These are phyloP conservation scores for Phytophthora citricola DNA, from an alignment of 352 stramenopile species.

Conservation along the genomic window DNA sequence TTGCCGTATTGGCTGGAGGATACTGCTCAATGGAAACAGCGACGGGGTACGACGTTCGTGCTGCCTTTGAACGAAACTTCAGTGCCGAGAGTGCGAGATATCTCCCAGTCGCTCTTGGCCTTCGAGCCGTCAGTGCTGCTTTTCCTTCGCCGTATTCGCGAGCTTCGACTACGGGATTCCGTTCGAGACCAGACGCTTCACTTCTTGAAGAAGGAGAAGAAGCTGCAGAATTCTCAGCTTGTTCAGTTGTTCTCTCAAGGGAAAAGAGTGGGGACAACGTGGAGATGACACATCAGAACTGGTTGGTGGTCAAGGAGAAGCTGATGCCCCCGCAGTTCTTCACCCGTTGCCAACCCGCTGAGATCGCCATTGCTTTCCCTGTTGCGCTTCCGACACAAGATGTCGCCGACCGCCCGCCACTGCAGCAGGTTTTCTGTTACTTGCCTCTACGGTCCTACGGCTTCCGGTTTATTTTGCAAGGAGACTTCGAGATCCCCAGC, in stretches of 20 bases:
- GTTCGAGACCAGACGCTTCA: constrained; percentile 37
- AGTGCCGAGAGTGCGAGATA: constrained; percentile 48
- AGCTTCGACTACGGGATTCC: constrained; percentile 63
- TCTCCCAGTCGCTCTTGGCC: constrained; percentile 65
- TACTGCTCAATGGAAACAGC: constrained; percentile 42
- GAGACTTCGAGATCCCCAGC: constrained; percentile 87
- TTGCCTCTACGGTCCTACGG: constrained; percentile 82
- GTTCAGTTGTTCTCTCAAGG: constrained; percentile 52
- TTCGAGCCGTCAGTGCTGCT: constrained; percentile 85
- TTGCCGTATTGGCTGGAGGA: constrained; percentile 82
- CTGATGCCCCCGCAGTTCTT: constrained; percentile 40
- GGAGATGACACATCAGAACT: constrained; percentile 48
- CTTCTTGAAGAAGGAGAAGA: constrained; percentile 58
- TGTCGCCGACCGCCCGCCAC: constrained; percentile 39
- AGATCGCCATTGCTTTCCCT: constrained; percentile 70
- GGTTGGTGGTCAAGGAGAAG: constrained; percentile 64
- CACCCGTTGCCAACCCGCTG: constrained; percentile 35
- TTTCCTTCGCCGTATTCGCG: constrained; percentile 76
- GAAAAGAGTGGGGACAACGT: constrained; percentile 15
- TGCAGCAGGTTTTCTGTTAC: constrained; percentile 88
- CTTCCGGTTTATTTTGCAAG: constrained; percentile 88
- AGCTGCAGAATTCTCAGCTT: constrained; percentile 31
- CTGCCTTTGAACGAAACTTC: constrained; percentile 73
- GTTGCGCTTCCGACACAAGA: constrained; percentile 21
- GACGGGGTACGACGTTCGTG: constrained; percentile 74